Evolutionary conservation across 2,329 filamentous ascomycete genomes (phyloP).

Genomic region (Penicillium sp.): DNA sequence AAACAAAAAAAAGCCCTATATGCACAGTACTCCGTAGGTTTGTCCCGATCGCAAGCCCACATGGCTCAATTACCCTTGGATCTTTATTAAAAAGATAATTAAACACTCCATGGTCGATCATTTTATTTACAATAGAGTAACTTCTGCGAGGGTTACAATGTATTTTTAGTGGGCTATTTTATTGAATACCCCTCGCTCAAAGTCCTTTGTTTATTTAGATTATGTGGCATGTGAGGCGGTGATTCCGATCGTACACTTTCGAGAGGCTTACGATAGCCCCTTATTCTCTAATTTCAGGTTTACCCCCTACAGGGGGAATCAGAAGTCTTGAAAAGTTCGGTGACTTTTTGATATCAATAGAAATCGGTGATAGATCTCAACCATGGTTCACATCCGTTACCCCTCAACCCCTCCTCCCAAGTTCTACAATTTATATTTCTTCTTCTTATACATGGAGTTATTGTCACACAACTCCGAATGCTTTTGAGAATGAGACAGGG

Average conservation of each 20-base stretch:
- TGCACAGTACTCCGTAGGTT: slow-evolving; percentile 3
- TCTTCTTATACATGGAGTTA: too few species aligned
- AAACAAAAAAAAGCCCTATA: slow-evolving; percentile 4
- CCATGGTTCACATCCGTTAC: slow-evolving; percentile 23
- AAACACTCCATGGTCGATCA: slow-evolving; percentile 8
- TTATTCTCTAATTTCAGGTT: background rate
- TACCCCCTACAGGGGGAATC: background rate
- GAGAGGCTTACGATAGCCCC: slow-evolving; percentile 6
- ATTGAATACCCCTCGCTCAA: slow-evolving; percentile 9
- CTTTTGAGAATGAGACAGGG: slow-evolving; percentile 25
- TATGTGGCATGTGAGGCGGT: slow-evolving; percentile 29
- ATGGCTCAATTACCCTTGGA: slow-evolving; percentile 6
- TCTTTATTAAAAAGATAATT: slow-evolving; percentile 5
- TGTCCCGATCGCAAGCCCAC: slow-evolving; percentile 14
- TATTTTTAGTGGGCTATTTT: background rate
- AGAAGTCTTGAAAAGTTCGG: too few species aligned
- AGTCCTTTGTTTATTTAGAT: slow-evolving; percentile 19
- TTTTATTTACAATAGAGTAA: background rate
- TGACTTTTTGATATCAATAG: background rate
- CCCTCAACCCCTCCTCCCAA: slow-evolving; percentile 2
- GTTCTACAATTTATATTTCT: background rate
- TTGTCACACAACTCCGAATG: slow-evolving; percentile 19
- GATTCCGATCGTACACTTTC: slow-evolving; percentile 18
- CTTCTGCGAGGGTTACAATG: slow-evolving; percentile 5
- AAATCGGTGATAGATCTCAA: slow-evolving; percentile 7